phyloP scores from a whole-genome alignment of 2,329 filamentous ascomycete species.

The Diaporthe destruens region DNA sequence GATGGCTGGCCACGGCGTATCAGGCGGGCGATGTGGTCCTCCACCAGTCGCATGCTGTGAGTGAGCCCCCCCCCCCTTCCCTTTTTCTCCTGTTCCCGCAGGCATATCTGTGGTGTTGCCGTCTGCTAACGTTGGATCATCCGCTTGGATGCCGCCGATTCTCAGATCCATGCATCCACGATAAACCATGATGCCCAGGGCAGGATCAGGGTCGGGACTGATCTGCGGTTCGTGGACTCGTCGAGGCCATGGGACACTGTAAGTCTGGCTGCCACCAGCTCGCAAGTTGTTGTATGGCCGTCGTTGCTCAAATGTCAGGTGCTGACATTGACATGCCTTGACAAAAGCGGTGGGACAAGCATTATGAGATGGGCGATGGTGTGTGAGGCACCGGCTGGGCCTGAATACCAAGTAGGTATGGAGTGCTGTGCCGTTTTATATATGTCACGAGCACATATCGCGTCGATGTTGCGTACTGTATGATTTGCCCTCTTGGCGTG shows the following conservation, averaged over 20 bases:
- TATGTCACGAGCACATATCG: too few species aligned
- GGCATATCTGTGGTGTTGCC: background rate
- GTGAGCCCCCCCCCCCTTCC: background rate
- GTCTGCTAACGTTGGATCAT: background rate
- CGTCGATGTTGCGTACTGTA: too few species aligned
- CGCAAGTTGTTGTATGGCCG: background rate
- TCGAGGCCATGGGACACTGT: slow-evolving; percentile 31
- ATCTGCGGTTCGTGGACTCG: slow-evolving; percentile 33
- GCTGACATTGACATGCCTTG: background rate
- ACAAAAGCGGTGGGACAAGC: slow-evolving; percentile 16
- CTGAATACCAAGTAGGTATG: too few species aligned
- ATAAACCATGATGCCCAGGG: slow-evolving; percentile 21
- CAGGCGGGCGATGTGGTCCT: slow-evolving; percentile 57
- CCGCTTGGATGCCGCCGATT: background rate
- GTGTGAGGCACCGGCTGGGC: background rate
- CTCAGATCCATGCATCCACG: slow-evolving; percentile 45
- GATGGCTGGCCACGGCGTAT: slow-evolving; percentile 54
- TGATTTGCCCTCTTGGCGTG: background rate
- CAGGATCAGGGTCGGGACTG: slow-evolving; percentile 30
- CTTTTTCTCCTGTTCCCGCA: too few species aligned
- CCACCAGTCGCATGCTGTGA: slow-evolving; percentile 50
- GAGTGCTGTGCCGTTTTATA: too few species aligned
- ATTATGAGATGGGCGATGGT: slow-evolving; percentile 20
- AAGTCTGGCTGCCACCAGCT: background rate
- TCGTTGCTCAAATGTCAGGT: background rate